A percentile compares a stretch with the other conserved stretches of the same genome.
phyloP scores from a whole-genome alignment of 116 monocot species.

The Posidonia oceanica region DNA sequence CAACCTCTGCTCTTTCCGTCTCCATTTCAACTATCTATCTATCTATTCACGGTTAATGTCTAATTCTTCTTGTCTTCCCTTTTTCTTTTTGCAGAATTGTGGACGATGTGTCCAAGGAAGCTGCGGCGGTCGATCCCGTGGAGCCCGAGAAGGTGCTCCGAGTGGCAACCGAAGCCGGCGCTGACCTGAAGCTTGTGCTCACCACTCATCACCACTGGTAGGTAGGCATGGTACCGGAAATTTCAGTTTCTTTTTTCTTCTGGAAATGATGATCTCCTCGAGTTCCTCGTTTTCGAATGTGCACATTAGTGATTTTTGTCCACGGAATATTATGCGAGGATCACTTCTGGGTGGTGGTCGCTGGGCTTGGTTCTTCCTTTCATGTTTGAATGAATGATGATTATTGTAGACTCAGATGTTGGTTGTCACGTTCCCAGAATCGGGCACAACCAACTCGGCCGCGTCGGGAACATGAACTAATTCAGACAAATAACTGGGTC shows the following conservation, averaged over 20 bases:
- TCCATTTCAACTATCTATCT: neutral
- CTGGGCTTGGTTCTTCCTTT: neutral
- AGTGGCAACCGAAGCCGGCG: constrained; percentile 51
- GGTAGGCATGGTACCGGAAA: neutral
- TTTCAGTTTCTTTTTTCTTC: neutral
- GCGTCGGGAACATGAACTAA: too few species aligned
- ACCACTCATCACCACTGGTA: constrained; percentile 97
- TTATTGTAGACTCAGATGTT: too few species aligned
- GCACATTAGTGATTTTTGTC: neutral
- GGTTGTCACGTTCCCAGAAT: too few species aligned
- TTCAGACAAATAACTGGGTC: too few species aligned
- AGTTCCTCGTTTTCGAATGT: too few species aligned
- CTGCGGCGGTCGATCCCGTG: constrained; percentile 87
- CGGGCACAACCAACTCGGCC: too few species aligned
- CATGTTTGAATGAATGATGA: too few species aligned
- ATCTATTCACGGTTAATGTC: neutral
- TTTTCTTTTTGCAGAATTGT: neutral
- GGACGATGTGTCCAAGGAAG: constrained; percentile 44
- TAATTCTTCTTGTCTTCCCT: too few species aligned
- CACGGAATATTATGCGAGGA: neutral
- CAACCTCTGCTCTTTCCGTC: neutral
- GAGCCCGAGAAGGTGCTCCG: constrained; percentile 79
- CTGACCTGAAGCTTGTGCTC: constrained; percentile 64
- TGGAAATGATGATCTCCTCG: too few species aligned
- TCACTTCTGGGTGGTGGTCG: neutral